Evolutionary conservation across 495 filamentous ascomycete genomes (phyloP).

Genomic region (Aspergillus egyptiacus): DNA sequence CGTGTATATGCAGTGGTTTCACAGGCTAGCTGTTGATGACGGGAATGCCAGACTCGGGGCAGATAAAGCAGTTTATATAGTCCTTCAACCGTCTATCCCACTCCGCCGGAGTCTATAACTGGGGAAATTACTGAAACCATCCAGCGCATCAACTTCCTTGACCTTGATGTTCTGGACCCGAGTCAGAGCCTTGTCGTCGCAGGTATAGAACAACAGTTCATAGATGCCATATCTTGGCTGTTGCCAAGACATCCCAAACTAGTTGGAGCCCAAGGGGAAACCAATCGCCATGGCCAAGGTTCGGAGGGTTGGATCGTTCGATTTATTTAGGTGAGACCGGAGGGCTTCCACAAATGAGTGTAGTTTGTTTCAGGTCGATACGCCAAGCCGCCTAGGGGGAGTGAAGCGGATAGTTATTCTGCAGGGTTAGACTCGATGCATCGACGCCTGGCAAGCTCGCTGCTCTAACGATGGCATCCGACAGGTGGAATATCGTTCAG

Average conservation of each 20-base stretch:
- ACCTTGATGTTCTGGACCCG: not conserved
- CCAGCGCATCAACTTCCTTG: constrained; percentile 2
- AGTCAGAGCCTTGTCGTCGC: not conserved
- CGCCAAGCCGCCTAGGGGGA: constrained; percentile 13
- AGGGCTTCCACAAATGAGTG: constrained; percentile 19
- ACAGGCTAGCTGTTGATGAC: constrained; percentile 12
- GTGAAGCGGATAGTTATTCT: constrained; percentile 5
- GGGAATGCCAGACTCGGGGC: not conserved
- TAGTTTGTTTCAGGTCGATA: constrained; percentile 15
- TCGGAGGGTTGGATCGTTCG: not conserved
- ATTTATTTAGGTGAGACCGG: constrained; percentile 15
- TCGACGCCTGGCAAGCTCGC: not conserved
- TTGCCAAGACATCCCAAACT: not conserved
- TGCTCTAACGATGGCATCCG: constrained; percentile 1
- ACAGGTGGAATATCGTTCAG: constrained; percentile 8
- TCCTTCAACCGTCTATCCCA: not conserved
- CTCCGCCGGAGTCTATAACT: constrained; percentile 1
- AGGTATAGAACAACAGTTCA: not conserved
- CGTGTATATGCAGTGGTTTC: constrained; percentile 8
- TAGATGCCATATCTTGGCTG: not conserved
- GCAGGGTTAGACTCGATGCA: not conserved
- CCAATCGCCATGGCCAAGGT: too few species aligned
- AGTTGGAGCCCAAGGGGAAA: not conserved
- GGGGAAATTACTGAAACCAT: constrained; percentile 14
- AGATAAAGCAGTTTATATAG: constrained; percentile 10